Conservation (phyloP, 768 basidiomycete genomes). For the Suillus spraguei region DNA sequence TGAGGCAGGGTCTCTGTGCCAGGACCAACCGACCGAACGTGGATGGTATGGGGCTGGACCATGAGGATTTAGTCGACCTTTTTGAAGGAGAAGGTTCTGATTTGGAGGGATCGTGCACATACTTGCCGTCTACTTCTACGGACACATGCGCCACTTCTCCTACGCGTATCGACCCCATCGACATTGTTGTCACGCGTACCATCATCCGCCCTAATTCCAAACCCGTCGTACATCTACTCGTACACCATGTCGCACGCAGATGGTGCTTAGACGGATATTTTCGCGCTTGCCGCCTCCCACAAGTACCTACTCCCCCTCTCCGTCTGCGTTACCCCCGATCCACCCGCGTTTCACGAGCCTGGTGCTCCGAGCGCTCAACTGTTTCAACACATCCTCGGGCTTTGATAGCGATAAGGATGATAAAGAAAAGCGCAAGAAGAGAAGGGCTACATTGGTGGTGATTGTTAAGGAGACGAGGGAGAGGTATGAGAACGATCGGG, state of each 20-base stretch:
- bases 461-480: conserved; percentile 37
- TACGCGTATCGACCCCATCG: conserved; percentile 26
- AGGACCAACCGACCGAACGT: conserved; percentile 14
- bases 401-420: conserved; percentile 37
- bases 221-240: background rate
- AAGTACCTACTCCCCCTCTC: conserved; percentile 27
- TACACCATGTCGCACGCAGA: background rate
- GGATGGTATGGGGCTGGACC: conserved; percentile 29
- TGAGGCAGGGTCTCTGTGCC: conserved; percentile 28
- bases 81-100: conserved; percentile 11
- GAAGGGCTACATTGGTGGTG: no score
- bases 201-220: conserved; percentile 35
- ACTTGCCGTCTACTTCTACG: background rate
- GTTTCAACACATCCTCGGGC: conserved; percentile 31
- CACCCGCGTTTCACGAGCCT: conserved; percentile 24
- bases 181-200: conserved; percentile 37
- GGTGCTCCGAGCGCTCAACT: conserved; percentile 33
- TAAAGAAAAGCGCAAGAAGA: conserved; percentile 12
- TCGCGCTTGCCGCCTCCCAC: conserved; percentile 25
- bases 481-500: conserved; percentile 35
- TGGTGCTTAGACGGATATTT: background rate
- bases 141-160: conserved; percentile 6
- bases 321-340: background rate
- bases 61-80: conserved; percentile 34
- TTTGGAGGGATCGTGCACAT: background rate